Evolutionary conservation across 176 grass and related monocot genomes (phyloP).

Genomic region (bread wheat (Triticum aestivum)): DNA sequence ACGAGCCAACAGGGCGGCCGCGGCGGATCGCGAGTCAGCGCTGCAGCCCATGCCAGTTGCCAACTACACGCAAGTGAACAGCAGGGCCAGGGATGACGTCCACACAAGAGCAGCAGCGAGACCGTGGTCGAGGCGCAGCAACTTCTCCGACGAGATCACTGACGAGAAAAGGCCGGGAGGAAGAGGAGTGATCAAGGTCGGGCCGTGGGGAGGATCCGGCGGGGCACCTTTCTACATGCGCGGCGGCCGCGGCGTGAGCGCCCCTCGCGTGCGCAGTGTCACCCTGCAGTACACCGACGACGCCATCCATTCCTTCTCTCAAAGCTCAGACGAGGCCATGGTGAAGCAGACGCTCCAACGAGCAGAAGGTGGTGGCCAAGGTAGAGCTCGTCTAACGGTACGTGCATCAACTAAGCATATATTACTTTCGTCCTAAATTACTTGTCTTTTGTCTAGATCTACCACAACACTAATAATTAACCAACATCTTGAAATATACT

Average conservation of each 20-base stretch:
- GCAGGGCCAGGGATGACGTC: neutral
- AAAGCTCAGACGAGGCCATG: too few relatives aligned
- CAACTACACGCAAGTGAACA: too few relatives aligned
- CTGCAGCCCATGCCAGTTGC: neutral
- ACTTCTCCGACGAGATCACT: slow-evolving; percentile 9
- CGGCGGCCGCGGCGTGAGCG: neutral
- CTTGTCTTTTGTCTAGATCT: too few relatives aligned
- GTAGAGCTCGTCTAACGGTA: too few relatives aligned
- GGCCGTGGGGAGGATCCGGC: slow-evolving; percentile 32
- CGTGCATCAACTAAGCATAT: too few relatives aligned
- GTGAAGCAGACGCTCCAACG: too few relatives aligned
- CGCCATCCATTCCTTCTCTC: neutral
- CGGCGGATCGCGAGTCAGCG: too few relatives aligned
- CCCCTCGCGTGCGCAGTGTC: neutral
- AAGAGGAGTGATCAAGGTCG: neutral
- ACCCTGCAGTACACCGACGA: slow-evolving; percentile 4
- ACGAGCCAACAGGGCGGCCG: too few relatives aligned
- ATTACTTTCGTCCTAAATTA: too few relatives aligned
- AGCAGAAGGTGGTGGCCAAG: too few relatives aligned
- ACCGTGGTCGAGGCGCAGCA: neutral
- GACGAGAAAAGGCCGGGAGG: neutral
- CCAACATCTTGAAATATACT: too few relatives aligned
- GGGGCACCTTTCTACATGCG: slow-evolving; percentile 1
- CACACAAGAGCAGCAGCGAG: neutral
- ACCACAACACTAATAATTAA: too few relatives aligned